A percentile compares a stretch with the other conserved stretches of the same genome.
Conservation (phyloP, 805 yeast genomes). For the Barnettozyma sucrosica region DNA sequence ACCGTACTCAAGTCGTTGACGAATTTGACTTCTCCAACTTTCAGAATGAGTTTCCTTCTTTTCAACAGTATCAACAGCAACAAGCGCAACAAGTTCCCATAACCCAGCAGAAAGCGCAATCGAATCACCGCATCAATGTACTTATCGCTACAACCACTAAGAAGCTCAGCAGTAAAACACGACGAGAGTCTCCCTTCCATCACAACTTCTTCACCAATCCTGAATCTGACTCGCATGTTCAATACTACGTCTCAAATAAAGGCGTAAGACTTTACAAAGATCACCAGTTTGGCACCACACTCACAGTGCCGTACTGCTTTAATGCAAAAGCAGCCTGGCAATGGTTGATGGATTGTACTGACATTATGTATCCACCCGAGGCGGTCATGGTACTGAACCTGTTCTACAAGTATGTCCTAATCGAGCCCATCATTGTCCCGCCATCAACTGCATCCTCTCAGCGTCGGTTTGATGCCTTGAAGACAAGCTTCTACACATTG, state of each 20-base stretch:
- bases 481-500: slow-evolving; percentile 39
- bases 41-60: slow-evolving; percentile 10
- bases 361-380: slow-evolving; percentile 46
- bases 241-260: slow-evolving; percentile 60
- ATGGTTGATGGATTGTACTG: slow-evolving; percentile 90
- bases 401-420: slow-evolving; percentile 41
- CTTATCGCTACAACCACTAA: slow-evolving; percentile 8
- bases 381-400: slow-evolving; percentile 48
- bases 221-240: slow-evolving; percentile 74
- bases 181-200: slow-evolving; percentile 51
- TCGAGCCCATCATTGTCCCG: slow-evolving; percentile 37
- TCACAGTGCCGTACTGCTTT: slow-evolving; percentile 41
- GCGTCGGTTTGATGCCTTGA: slow-evolving; percentile 27
- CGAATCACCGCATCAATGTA: not conserved
- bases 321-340: slow-evolving; percentile 77
- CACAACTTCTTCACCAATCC: slow-evolving; percentile 84
- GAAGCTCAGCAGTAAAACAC: slow-evolving; percentile 11
- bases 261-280: slow-evolving; percentile 60
- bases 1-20: slow-evolving; percentile 29
- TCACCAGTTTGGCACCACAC: slow-evolving; percentile 29
- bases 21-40: slow-evolving; percentile 31
- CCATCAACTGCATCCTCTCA: slow-evolving; percentile 31
- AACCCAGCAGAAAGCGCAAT: not conserved
- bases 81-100: not conserved
- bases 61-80: slow-evolving; percentile 5